Evolutionary conservation across 495 filamentous ascomycete species (phyloP).

Genomic region (Annulohypoxylon stygium): DNA sequence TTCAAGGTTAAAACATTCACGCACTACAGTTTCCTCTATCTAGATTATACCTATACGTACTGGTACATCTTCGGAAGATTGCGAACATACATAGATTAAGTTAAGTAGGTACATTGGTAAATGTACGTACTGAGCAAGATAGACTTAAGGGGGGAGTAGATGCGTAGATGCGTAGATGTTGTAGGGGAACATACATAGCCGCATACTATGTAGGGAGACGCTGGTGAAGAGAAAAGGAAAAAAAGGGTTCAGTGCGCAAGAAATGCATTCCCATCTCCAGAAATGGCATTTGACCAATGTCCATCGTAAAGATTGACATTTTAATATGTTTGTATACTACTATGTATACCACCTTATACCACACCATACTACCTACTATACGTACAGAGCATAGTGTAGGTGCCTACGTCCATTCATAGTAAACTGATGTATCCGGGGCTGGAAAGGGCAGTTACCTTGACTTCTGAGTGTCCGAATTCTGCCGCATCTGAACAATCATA

Average conservation of each 20-base stretch:
- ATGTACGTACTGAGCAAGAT: constrained; percentile 11
- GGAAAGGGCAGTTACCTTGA: constrained; percentile 25
- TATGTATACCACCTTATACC: constrained; percentile 16
- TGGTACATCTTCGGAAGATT: constrained; percentile 43
- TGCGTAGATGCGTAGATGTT: neutral
- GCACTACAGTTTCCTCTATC: neutral
- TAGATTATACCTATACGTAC: constrained; percentile 9
- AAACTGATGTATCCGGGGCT: constrained; percentile 23
- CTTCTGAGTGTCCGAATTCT: constrained; percentile 41
- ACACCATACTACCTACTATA: constrained; percentile 2
- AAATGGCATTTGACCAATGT: constrained; percentile 49
- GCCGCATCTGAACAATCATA: constrained; percentile 36
- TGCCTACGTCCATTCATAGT: neutral
- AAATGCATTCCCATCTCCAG: constrained; percentile 41
- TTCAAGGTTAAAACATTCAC: constrained; percentile 1
- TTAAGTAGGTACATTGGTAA: constrained; percentile 2
- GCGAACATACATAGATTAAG: constrained; percentile 29
- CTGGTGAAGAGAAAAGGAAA: constrained; percentile 10
- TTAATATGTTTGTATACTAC: constrained; percentile 17
- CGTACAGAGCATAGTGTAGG: constrained; percentile 7
- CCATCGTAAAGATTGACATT: constrained; percentile 33
- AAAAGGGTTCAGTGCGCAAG: constrained; percentile 36
- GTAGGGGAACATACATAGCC: constrained; percentile 1
- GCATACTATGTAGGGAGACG: constrained; percentile 10
- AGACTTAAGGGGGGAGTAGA: neutral